Conservation (phyloP, 306 rosid species). For the Rosa persica region DNA sequence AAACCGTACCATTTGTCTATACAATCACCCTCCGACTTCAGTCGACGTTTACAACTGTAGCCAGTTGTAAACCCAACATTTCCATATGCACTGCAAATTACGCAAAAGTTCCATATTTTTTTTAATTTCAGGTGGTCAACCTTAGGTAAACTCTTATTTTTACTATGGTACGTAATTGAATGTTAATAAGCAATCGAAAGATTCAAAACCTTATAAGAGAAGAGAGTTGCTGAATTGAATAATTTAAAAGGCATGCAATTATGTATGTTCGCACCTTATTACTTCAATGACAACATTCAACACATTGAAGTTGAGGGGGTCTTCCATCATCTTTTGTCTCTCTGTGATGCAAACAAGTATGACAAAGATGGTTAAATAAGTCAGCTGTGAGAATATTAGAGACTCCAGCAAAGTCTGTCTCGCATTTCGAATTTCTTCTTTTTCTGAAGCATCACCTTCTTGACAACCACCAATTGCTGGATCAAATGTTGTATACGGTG, state of each 20-base stretch:
- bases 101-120: not conserved
- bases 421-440: conserved; percentile 6
- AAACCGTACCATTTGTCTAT: conserved; percentile 55
- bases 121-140: not conserved
- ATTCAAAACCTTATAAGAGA: not conserved
- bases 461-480: conserved; percentile 29
- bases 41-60: conserved; percentile 54
- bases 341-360: conserved; percentile 66
- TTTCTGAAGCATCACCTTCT: conserved; percentile 3
- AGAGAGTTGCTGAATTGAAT: not conserved
- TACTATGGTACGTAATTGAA: not conserved
- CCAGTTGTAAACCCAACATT: conserved; percentile 75
- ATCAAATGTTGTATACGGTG: conserved; percentile 50
- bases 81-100: conserved; percentile 64
- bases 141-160: not conserved
- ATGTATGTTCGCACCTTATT: conserved; percentile 25
- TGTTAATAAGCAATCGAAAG: not conserved
- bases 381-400: conserved; percentile 52
- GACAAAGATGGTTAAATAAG: conserved; percentile 56
- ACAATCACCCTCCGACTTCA: conserved; percentile 31
- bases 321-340: conserved; percentile 53
- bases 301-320: conserved; percentile 71
- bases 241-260: not conserved
- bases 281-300: conserved; percentile 63
- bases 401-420: conserved; percentile 27